Evolutionary conservation across 768 basidiomycete species (phyloP), one percentile per base, ranked within the genome.

Genomic region (Suillus occidentalis): DNA sequence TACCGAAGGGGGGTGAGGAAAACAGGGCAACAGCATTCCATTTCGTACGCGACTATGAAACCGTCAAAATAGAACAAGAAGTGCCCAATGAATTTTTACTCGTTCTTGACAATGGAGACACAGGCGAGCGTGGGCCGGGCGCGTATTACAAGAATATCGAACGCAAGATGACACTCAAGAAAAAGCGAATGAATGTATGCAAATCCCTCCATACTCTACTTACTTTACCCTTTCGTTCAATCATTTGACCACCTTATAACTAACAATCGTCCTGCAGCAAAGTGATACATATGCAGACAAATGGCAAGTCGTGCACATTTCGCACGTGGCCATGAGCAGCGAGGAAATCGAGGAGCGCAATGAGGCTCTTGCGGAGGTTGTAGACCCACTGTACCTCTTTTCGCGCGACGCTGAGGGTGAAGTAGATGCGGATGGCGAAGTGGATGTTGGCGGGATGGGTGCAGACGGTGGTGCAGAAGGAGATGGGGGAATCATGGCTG

Each of bases 71-170:
- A 47, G 92, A 94, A 72, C 89, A 91, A 73, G 92, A 94, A 67
- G 90, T 93, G 4, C 88, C 89, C 18, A 93, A 92, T 71, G 93
- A 94, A 74, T 91, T 92, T 72, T 74, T 94, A 34, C 80, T 95
- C 63, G 87, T 93, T 13, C 77, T 94, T 31, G 86, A 92, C 75
- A 84, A 88, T 39, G 89, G 84, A 3, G 79, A 83, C 68, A 69
- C 76, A 36, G 77, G 77, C 36, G 71, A 79, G 58, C 81, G 82
- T 69, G 72, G 77, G 34, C 87, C 85, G 71, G 92, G 90, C n/a
- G 93, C 89, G 0, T 94, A 91, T 72, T 94, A 94, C 78, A 95
- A 93, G 77, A 89, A 89, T 72, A 92, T 95, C 62, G 91, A 93
- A 77, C 86, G 92, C 55, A 94, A 94, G 78, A 94, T 94, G 88